Evolutionary conservation across 768 basidiomycete species (phyloP), one percentile per base, ranked within the genome.

Genomic region (Leccinum broughii): DNA sequence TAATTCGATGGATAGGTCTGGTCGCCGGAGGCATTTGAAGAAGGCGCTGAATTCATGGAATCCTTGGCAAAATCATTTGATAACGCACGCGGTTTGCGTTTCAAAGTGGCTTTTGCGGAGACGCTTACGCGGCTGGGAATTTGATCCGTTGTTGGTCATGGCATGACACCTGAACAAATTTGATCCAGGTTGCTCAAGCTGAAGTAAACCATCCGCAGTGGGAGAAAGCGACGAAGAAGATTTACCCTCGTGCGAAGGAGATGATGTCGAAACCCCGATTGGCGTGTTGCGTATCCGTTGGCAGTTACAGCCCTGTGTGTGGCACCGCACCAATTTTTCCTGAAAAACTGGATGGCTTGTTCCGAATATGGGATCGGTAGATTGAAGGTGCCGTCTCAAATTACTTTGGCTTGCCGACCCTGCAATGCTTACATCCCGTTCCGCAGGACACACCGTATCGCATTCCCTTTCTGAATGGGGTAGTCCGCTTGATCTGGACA

Each of bases 201-300:
- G 95, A 98, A 76, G 94, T 95, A 53, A 97, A 97, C 67, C 90
- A 95, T 72, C 95, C 95, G 0, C 82, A 90, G 65, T 98, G 95
- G 95, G 92, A 89, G 6, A 93, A 92, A 70, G 94, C 95, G 0
- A 90, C 94, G 32, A 89, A 94, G 70, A 77, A 82, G 13, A 92
- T 95, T 39, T 87, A 86, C 70, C 89, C 90, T 2, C 92, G 89
- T 69, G 90, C 90, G 2, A 82, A 83, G 62, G 90, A 92, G 57
- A 89, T 95, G 88, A 87, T 90, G 79, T 77, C 81, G 41, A 96
- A 96, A 72, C 91, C 89, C 9, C 85, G 93, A 20, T 97, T 95
- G 95, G 93, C 80, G 82, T 50, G 83, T 85, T 0, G 93, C 93
- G 1, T 95, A 92, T 71, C 92, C 94, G 2, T 76, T 98, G 41